Percentiles rank a stretch among this genome's conserved stretches.
These are phyloP conservation scores for Lagerstroemia speciosa DNA, from an alignment of 345 rosid genomes.

Conservation along the genomic window DNA sequence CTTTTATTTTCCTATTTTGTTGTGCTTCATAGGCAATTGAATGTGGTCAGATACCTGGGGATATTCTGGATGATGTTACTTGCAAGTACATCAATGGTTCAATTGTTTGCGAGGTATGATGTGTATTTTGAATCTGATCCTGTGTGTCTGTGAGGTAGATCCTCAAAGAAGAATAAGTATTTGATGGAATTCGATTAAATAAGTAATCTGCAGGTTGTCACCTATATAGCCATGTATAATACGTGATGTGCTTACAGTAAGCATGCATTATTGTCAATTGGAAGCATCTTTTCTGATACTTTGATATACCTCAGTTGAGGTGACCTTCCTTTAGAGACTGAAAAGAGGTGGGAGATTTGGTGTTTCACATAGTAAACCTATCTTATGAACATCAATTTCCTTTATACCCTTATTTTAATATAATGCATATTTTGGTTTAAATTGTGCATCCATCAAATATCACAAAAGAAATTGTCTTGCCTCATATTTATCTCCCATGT, in stretches of 20 bases:
- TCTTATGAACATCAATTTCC: background rate
- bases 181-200: background rate
- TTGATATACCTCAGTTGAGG: background rate
- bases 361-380: background rate
- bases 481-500: background rate
- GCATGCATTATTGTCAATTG: background rate
- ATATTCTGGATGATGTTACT: conserved; percentile 63
- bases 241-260: background rate
- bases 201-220: background rate
- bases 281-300: background rate
- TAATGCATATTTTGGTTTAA: background rate
- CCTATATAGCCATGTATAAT: background rate
- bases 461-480: background rate
- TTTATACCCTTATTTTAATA: background rate
- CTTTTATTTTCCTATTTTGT: conserved; percentile 1
- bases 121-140: background rate
- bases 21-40: conserved; percentile 62
- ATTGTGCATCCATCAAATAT: background rate
- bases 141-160: background rate
- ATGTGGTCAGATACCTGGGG: conserved; percentile 82
- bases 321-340: background rate
- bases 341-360: background rate
- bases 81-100: conserved; percentile 71
- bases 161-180: background rate
- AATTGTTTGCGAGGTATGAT: conserved; percentile 72